A percentile compares a stretch with the other conserved stretches of the same genome.
Evolutionary conservation across 306 rosid genomes (phyloP).

Genomic region (Cicer cuneatum): DNA sequence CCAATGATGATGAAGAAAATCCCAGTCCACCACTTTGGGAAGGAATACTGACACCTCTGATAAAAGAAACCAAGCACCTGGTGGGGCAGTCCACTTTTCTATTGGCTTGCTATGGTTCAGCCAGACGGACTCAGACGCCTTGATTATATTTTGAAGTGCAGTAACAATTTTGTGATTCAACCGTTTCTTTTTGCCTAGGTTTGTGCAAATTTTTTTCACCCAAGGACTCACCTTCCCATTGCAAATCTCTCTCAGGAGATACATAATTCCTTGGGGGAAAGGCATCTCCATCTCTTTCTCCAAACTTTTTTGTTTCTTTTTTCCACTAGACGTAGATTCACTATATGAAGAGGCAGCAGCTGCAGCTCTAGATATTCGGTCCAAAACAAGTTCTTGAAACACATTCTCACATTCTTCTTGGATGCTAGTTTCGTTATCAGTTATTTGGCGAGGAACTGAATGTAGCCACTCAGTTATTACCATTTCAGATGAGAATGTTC

Average conservation of each 20-base stretch:
- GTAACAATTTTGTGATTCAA: constrained; percentile 60
- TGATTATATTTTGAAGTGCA: constrained; percentile 79
- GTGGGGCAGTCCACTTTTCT: constrained; percentile 94
- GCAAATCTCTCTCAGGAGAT: constrained; percentile 71
- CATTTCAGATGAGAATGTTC: constrained; percentile 67
- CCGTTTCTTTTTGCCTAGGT: constrained; percentile 78
- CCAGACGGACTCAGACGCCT: constrained; percentile 84
- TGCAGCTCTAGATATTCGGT: constrained; percentile 66
- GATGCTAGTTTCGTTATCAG: constrained; percentile 88
- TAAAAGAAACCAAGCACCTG: constrained; percentile 93
- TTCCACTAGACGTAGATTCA: constrained; percentile 32
- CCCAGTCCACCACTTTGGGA: constrained; percentile 83
- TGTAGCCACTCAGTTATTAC: constrained; percentile 88
- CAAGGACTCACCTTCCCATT: constrained; percentile 84
- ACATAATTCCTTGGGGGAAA: constrained; percentile 62
- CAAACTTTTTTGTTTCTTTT: constrained; percentile 43
- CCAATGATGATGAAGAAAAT: constrained; percentile 95
- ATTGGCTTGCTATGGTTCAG: constrained; percentile 67
- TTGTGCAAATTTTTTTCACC: constrained; percentile 91
- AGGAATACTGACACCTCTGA: constrained; percentile 88
- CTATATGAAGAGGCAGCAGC: constrained; percentile 43
- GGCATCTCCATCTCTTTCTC: constrained; percentile 56
- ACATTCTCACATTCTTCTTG: constrained; percentile 93
- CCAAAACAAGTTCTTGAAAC: constrained; percentile 86
- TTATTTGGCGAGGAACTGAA: constrained; percentile 80